A percentile compares a stretch with the other conserved stretches of the same genome.
Evolutionary conservation across 2,329 filamentous ascomycete genomes (phyloP).

Genomic region (Fusarium tuaranense): DNA sequence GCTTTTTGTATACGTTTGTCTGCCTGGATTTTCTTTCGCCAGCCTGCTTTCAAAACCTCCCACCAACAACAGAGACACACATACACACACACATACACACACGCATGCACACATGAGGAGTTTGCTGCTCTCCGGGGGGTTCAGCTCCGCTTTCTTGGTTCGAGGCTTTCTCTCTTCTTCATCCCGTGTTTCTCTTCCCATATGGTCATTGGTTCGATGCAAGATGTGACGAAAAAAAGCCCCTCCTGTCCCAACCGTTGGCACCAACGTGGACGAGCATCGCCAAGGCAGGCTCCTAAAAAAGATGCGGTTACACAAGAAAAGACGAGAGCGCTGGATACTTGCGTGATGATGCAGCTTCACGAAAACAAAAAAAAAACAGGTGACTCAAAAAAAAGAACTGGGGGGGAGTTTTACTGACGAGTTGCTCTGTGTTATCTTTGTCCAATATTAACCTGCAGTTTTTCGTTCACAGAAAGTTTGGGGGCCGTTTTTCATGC

Average conservation of each 20-base stretch:
- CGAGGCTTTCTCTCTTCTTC: background rate
- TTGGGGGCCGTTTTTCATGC: background rate
- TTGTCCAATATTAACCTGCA: background rate
- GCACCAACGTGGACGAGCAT: background rate
- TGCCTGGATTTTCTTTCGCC: background rate
- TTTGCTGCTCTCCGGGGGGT: background rate
- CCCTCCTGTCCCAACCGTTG: background rate
- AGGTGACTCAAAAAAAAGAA: background rate
- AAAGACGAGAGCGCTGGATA: background rate
- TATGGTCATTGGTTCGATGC: background rate
- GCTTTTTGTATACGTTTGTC: background rate
- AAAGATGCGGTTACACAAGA: background rate
- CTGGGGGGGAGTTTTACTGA: background rate
- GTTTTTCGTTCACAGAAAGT: background rate
- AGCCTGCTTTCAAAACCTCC: background rate
- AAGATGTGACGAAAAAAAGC: background rate
- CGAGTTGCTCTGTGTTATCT: background rate
- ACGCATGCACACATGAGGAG: background rate
- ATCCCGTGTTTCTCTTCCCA: background rate
- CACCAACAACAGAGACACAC: background rate
- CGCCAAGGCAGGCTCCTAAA: background rate
- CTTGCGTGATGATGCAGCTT: background rate
- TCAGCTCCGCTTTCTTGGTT: background rate
- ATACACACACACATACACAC: no score
- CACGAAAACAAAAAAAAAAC: background rate